phyloP scores from a whole-genome alignment of 2,329 filamentous ascomycete genomes.

The Alternaria gansuensis region DNA sequence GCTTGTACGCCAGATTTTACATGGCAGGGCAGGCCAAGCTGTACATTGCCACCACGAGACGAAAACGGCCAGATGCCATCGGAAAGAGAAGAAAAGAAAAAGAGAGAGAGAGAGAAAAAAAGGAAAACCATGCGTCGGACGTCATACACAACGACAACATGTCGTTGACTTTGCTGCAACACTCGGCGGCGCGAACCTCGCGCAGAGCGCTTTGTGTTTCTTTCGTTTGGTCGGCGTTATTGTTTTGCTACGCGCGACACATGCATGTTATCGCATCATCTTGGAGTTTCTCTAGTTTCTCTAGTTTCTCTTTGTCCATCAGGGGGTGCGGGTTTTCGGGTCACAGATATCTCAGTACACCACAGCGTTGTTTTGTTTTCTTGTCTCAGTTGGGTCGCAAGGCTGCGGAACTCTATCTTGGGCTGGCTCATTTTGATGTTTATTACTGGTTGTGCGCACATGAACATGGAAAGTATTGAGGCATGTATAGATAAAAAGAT shows the following conservation, averaged over 20 bases:
- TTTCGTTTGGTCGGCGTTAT: slow-evolving; percentile 16
- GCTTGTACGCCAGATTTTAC: slow-evolving; percentile 1
- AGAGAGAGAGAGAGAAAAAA: slow-evolving; percentile 1
- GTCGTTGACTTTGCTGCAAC: slow-evolving; percentile 15
- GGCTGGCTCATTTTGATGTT: slow-evolving; percentile 27
- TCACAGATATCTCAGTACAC: slow-evolving; percentile 19
- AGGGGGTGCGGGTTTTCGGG: slow-evolving; percentile 6
- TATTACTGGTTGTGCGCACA: slow-evolving; percentile 11
- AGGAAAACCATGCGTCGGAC: neutral
- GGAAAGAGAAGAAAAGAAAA: slow-evolving; percentile 3
- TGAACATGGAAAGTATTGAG: slow-evolving; percentile 6
- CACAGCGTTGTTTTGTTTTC: slow-evolving; percentile 24
- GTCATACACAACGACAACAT: slow-evolving; percentile 5
- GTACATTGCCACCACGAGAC: neutral
- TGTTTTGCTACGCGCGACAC: slow-evolving; percentile 15
- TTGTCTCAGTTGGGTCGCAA: slow-evolving; percentile 12
- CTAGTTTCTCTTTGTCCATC: slow-evolving; percentile 11
- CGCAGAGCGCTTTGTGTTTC: slow-evolving; percentile 18
- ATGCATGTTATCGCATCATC: slow-evolving; percentile 29
- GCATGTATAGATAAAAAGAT: slow-evolving; percentile 26
- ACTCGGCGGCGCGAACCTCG: slow-evolving; percentile 17
- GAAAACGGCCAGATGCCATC: neutral
- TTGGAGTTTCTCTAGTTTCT: slow-evolving; percentile 27
- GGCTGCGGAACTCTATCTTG: slow-evolving; percentile 13
- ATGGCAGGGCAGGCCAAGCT: slow-evolving; percentile 1